Evolutionary conservation across 2,329 filamentous ascomycete species (phyloP).

Genomic region (Diaporthe citrichinensis): DNA sequence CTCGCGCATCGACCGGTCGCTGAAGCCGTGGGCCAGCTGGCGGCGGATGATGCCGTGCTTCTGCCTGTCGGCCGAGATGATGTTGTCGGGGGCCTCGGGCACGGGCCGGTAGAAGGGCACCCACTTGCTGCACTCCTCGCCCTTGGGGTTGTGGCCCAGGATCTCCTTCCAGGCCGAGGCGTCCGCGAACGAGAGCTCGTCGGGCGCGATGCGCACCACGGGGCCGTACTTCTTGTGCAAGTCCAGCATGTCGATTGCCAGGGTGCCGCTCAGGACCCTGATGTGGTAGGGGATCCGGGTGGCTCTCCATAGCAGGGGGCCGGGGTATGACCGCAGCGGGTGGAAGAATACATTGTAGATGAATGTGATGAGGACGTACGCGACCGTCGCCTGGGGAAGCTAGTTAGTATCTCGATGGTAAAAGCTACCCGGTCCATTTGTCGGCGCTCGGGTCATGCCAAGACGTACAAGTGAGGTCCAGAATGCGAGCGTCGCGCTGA

Average conservation of each 20-base stretch:
- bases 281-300: conserved; percentile 39
- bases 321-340: conserved; percentile 44
- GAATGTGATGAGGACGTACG: not conserved
- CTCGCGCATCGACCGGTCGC: conserved; percentile 31
- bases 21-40: conserved; percentile 37
- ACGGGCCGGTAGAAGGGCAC: conserved; percentile 11
- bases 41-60: conserved; percentile 37
- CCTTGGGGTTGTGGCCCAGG: conserved; percentile 44
- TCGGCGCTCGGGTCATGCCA: not conserved
- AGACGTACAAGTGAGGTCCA: conserved; percentile 15
- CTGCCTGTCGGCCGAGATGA: conserved; percentile 34
- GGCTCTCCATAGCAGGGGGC: conserved; percentile 42
- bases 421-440: not conserved
- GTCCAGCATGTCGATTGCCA: conserved; percentile 35
- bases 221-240: conserved; percentile 55
- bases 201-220: conserved; percentile 58
- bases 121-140: conserved; percentile 31
- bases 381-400: not conserved
- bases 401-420: not conserved
- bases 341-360: conserved; percentile 44
- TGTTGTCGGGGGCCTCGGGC: conserved; percentile 1
- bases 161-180: conserved; percentile 53
- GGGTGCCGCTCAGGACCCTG: not conserved
- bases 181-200: conserved; percentile 56
- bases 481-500: conserved; percentile 8